Base-by-base conservation (phyloP, 352 stramenopile genomes). In the Phytophthora colocasiae region DNA sequence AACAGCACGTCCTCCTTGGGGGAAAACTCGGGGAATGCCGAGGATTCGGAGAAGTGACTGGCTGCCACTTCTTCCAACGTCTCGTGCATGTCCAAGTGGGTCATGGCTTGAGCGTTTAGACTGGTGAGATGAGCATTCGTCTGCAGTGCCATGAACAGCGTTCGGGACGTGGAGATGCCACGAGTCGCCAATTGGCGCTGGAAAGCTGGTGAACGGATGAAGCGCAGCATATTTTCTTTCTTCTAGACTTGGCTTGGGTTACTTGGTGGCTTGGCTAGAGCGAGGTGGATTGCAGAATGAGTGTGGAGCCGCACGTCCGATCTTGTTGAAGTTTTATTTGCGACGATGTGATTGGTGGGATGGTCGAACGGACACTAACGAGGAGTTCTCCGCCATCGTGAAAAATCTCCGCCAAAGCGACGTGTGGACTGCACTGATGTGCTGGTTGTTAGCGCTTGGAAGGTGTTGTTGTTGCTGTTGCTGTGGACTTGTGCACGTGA, bases 1-100 rank as follows among this genome's bases (percentile, higher is more conserved):
- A 89, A 52, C 29, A 91, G 47, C 36, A 78, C 57, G 46, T 93
- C 85, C 41, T 93, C 82, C 19, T 60, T 66, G 11, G 82, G 66
- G 0, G 85, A 83, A 32, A 78, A 87, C 69, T 90, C 85, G 2
- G 85, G 85, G 49, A 90, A 91, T 6, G 77, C 66, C 8, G 85
- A 93, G 2, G 80, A 55, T 56, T 91, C 85, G 0, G 82, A 89
- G 63, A 91, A 93, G 41, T 73, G 57, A 11, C 65, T 58, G 22
- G 79, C 68, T 0, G 81, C 81, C n/a, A 79, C 59, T 22, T 83
- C 81, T 34, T 91, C 78, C 17, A 89, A 51, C 17, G 76, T 71
- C 14, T 36, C 54, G 48, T 83, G 61, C 5, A 85, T 58, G 6
- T 72, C 34, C 12, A 85, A 51, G 24, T 75, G 41, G 26, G 73